These are phyloP conservation scores for Yamadazyma songkhlaensis DNA, from an alignment of 1,139 yeast genomes.

Conservation along the genomic window DNA sequence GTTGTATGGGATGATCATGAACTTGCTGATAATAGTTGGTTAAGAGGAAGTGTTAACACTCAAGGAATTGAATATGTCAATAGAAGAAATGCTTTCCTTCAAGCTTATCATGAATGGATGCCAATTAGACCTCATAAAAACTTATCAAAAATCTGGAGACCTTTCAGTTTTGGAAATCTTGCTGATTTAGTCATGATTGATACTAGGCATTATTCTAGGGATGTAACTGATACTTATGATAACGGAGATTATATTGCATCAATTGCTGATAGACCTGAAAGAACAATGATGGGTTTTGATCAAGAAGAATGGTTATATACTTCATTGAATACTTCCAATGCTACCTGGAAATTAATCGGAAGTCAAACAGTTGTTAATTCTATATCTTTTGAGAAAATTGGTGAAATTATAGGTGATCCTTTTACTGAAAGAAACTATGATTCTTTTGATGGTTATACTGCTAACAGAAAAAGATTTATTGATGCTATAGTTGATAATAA, in stretches of 20 bases:
- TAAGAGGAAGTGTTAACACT: constrained; percentile 2
- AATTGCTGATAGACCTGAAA: constrained; percentile 1
- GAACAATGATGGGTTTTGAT: constrained; percentile 3
- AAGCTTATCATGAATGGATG: constrained; percentile 3
- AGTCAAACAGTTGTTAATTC: constrained; percentile 3
- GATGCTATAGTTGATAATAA: neutral
- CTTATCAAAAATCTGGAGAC: constrained; percentile 2
- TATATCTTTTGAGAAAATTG: constrained; percentile 1
- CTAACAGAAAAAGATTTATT: constrained; percentile 1
- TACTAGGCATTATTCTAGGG: constrained; percentile 3
- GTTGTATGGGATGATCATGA: constrained; percentile 4
- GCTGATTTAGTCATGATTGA: constrained; percentile 3
- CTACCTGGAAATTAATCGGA: constrained; percentile 3
- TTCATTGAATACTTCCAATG: neutral
- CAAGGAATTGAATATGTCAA: constrained; percentile 1
- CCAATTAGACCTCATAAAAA: constrained; percentile 2
- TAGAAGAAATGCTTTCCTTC: constrained; percentile 1
- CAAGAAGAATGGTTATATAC: constrained; percentile 2
- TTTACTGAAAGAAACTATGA: constrained; percentile 1
- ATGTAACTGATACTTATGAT: constrained; percentile 2
- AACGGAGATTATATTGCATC: constrained; percentile 2
- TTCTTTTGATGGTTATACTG: constrained; percentile 2
- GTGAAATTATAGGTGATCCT: constrained; percentile 1
- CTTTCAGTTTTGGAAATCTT: neutral
- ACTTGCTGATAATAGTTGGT: constrained; percentile 3